These are phyloP conservation scores for Trichoderma sp. DNA, from an alignment of 2,329 filamentous ascomycete genomes.

Conservation along the genomic window DNA sequence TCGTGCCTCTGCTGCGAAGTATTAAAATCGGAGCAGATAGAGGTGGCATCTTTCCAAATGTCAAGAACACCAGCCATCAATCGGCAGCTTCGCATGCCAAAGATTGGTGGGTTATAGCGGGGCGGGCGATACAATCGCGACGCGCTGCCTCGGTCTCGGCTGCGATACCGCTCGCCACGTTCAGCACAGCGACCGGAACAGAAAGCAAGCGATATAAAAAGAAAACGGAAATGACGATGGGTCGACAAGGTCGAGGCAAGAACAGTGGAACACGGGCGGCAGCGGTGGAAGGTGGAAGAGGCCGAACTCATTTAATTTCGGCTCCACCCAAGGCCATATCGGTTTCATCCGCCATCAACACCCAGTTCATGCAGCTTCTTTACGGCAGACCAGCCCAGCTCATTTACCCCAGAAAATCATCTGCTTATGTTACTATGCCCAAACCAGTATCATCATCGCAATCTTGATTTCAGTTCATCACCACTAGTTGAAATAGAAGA, in stretches of 20 bases:
- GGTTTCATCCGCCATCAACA: constrained; percentile 14
- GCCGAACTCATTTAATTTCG: constrained; percentile 23
- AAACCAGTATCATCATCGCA: constrained; percentile 21
- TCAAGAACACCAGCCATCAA: not conserved
- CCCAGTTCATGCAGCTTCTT: constrained; percentile 2
- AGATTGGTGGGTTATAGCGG: not conserved
- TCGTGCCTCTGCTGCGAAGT: not conserved
- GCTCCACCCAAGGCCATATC: constrained; percentile 4
- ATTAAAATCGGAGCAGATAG: not conserved
- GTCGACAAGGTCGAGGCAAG: constrained; percentile 15
- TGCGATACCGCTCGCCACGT: not conserved
- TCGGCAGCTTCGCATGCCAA: not conserved
- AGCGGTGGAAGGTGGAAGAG: constrained; percentile 18
- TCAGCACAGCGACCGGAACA: not conserved
- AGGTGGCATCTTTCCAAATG: not conserved
- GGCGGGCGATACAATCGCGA: not conserved
- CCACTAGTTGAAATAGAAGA: constrained; percentile 20
- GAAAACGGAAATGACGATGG: constrained; percentile 16
- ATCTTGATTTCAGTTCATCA: constrained; percentile 7
- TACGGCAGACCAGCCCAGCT: constrained; percentile 19
- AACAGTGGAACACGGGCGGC: constrained; percentile 12
- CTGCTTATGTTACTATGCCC: constrained; percentile 15
- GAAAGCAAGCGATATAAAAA: constrained; percentile 6
- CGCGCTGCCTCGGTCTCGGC: not conserved
- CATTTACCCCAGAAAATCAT: constrained; percentile 19